Percentiles rank a stretch among this genome's conserved stretches.
Evolutionary conservation across 2,329 filamentous ascomycete genomes (phyloP).

Genomic region (Diaporthe eres): DNA sequence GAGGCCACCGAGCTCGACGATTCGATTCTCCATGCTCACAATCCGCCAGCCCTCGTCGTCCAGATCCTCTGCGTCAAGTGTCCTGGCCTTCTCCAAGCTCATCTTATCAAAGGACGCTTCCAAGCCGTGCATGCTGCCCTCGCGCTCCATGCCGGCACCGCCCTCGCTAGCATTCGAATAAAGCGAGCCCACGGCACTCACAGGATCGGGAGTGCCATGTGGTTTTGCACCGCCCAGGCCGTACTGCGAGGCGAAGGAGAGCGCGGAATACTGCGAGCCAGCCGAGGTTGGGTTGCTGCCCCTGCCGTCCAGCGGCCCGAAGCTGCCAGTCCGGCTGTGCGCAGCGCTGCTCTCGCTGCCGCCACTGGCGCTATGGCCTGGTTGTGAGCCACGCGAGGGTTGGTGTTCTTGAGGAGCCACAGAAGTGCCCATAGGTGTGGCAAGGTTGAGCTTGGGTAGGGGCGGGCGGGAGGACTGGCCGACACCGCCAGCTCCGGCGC

Average conservation of each 20-base stretch:
- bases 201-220: constrained; percentile 83
- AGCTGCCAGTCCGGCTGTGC: constrained; percentile 87
- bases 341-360: constrained; percentile 85
- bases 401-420: constrained; percentile 78
- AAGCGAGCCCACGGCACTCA: constrained; percentile 88
- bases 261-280: constrained; percentile 86
- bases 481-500: constrained; percentile 56
- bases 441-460: constrained; percentile 85
- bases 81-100: constrained; percentile 84
- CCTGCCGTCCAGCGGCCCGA: constrained; percentile 81
- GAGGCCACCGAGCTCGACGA: constrained; percentile 88
- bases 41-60: constrained; percentile 97
- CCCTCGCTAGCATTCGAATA: constrained; percentile 86
- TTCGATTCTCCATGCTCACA: constrained; percentile 88
- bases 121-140: constrained; percentile 83
- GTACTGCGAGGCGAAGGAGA: constrained; percentile 83
- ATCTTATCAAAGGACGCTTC: constrained; percentile 82
- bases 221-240: constrained; percentile 76
- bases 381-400: constrained; percentile 66
- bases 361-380: constrained; percentile 77
- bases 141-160: constrained; percentile 83
- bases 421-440: constrained; percentile 88
- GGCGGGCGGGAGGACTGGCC: constrained; percentile 66
- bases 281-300: constrained; percentile 87
- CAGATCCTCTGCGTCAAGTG: constrained; percentile 91